Conservation (phyloP, 2,329 filamentous ascomycete species). For the Aspergillus luchuensis region DNA sequence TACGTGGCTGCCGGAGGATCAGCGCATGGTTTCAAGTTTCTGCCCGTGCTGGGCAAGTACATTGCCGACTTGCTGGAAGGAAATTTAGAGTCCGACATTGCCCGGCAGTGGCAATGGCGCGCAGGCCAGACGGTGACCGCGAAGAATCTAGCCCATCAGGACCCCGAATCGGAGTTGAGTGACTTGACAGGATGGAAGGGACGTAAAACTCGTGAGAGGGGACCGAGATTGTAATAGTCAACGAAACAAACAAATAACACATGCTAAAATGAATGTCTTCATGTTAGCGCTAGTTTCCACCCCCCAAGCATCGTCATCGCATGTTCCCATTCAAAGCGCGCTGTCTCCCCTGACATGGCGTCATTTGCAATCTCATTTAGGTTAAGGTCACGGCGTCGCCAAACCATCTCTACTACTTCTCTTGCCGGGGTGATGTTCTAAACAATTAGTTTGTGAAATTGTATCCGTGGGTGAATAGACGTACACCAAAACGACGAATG, state of each 20-base stretch:
- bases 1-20: constrained; percentile 44
- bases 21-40: constrained; percentile 34
- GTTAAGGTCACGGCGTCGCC: constrained; percentile 29
- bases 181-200: constrained; percentile 4
- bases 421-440: constrained; percentile 30
- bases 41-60: constrained; percentile 35
- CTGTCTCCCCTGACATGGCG: constrained; percentile 17
- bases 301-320: constrained; percentile 28
- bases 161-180: neutral
- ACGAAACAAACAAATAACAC: neutral
- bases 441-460: neutral
- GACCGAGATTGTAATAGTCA: neutral
- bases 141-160: constrained; percentile 1
- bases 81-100: constrained; percentile 25
- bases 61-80: constrained; percentile 32
- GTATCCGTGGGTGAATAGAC: neutral
- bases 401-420: constrained; percentile 32
- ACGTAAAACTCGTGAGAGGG: neutral
- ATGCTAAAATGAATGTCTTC: neutral
- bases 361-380: constrained; percentile 14
- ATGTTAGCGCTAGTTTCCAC: constrained; percentile 31
- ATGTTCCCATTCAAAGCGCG: constrained; percentile 29
- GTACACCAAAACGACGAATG: constrained; percentile 28
- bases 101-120: constrained; percentile 31
- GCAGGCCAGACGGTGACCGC: constrained; percentile 24